Base-by-base conservation (phyloP, 495 filamentous ascomycete species). In the Pseudotulostoma volvatum region DNA sequence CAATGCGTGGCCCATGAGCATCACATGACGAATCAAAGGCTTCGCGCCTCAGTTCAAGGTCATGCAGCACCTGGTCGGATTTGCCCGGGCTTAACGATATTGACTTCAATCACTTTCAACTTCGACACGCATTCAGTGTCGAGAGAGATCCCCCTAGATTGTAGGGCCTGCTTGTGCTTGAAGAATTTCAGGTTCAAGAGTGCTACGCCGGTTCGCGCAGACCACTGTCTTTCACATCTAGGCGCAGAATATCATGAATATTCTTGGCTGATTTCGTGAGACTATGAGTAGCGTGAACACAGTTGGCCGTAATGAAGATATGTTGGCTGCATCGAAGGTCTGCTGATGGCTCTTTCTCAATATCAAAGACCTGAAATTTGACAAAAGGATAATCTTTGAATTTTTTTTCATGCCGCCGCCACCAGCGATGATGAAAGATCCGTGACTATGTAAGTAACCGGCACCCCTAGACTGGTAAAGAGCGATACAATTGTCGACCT, bases 11-110 rank as follows among this genome's bases (percentile, higher is more conserved):
- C 58, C 67, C 70, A 76, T 74, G 0, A 66, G 68, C 70, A 70
- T 74, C 3, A 70, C 72, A 37, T 70, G 74, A 48, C 76, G 71
- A 23, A 75, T 45, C 14, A 76, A 65, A 33, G 73, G 63, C 0
- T 71, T 75, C 1, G 68, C 66, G n/a, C 51, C 3, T 49, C 37
- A 2, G 54, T n/a, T n/a, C 36, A 3, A 74, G 56, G 3, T 33
- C 72, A 73, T 1, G 59, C 53, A 11, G 42, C 23, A 0, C 23
- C 9, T 0, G 57, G 16, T 0, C 78, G 57, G 1, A 71, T 73
- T 0, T 78, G 59, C 5, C 39, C 33, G 0, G 57, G 47, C 30
- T 63, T 60, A 0, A 54, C 42, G 2, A 56, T 57, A 46, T 77
- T 67, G 1, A 66, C 59, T 39, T 71, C 54, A 19, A 68, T 44